phyloP scores from a whole-genome alignment of 2,329 filamentous ascomycete genomes.

The Seiridium unicorne region DNA sequence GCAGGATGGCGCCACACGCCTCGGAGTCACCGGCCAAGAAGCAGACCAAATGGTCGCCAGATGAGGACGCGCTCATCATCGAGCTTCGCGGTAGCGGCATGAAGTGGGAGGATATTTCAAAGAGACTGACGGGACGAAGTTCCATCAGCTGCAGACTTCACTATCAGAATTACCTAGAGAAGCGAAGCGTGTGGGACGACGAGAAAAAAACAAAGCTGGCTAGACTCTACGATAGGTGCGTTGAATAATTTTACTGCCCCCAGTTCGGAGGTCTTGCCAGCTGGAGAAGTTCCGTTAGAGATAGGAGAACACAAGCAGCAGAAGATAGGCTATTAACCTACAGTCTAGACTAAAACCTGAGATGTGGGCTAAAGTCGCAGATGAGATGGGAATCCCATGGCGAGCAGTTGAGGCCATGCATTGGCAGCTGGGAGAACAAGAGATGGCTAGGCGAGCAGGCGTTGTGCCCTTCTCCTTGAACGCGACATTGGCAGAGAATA shows the following conservation, averaged over 20 bases:
- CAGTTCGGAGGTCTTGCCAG: no score
- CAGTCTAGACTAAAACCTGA: constrained; percentile 77
- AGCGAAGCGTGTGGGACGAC: constrained; percentile 92
- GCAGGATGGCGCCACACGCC: constrained; percentile 52
- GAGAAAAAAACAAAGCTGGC: constrained; percentile 97
- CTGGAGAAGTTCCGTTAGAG: no score
- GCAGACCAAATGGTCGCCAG: constrained; percentile 93
- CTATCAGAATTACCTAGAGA: constrained; percentile 96
- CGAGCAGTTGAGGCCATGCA: constrained; percentile 96
- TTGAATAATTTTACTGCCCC: neutral
- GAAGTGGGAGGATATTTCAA: constrained; percentile 99
- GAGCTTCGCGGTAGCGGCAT: constrained; percentile 85
- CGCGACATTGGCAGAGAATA: constrained; percentile 47
- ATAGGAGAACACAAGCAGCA: no score
- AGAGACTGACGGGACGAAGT: constrained; percentile 83
- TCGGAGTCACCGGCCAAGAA: constrained; percentile 78
- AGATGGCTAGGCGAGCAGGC: constrained; percentile 91
- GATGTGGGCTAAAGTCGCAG: constrained; percentile 95
- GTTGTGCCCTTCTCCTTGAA: constrained; percentile 80
- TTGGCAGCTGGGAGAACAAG: constrained; percentile 90
- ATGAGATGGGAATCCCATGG: constrained; percentile 95
- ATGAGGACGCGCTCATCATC: constrained; percentile 92
- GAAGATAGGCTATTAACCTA: neutral
- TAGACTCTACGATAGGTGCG: constrained; percentile 89
- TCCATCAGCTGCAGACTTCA: constrained; percentile 92